Percentiles rank a stretch among this genome's conserved stretches.
These are phyloP conservation scores for Psilocybe cubensis DNA, from an alignment of 768 basidiomycete species.

Conservation along the genomic window DNA sequence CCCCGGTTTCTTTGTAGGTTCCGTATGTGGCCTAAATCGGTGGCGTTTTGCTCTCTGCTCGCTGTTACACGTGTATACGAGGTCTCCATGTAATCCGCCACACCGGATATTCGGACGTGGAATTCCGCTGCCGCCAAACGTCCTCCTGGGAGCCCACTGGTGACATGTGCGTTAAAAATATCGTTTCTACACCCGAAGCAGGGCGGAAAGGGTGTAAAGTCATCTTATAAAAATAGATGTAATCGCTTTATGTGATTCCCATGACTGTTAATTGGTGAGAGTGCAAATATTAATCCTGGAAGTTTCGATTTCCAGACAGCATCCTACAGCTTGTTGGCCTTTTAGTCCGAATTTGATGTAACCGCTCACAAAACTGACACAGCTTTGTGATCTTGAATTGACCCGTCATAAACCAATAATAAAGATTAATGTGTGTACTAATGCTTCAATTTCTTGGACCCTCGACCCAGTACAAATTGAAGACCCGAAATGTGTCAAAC, in stretches of 20 bases:
- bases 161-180: not conserved
- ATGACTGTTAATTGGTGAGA: not conserved
- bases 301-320: too few relatives aligned
- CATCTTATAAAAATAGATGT: not conserved
- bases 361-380: not conserved
- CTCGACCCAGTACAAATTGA: too few relatives aligned
- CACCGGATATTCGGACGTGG: not conserved
- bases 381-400: not conserved
- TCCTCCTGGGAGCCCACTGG: too few relatives aligned
- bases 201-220: not conserved
- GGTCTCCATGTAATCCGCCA: not conserved
- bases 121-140: too few relatives aligned
- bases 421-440: too few relatives aligned
- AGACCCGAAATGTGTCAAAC: too few relatives aligned
- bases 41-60: not conserved
- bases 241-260: not conserved
- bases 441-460: too few relatives aligned
- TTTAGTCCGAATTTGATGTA: not conserved
- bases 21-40: not conserved
- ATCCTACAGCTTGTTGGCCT: too few relatives aligned
- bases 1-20: not conserved
- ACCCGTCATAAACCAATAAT: not conserved
- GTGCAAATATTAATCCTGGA: not conserved
- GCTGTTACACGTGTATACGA: conserved; percentile 8
- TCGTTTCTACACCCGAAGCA: not conserved